Evolutionary conservation across 228 moss, liverwort and hornwort species (phyloP).

Genomic region (Sphagnum fallax): DNA sequence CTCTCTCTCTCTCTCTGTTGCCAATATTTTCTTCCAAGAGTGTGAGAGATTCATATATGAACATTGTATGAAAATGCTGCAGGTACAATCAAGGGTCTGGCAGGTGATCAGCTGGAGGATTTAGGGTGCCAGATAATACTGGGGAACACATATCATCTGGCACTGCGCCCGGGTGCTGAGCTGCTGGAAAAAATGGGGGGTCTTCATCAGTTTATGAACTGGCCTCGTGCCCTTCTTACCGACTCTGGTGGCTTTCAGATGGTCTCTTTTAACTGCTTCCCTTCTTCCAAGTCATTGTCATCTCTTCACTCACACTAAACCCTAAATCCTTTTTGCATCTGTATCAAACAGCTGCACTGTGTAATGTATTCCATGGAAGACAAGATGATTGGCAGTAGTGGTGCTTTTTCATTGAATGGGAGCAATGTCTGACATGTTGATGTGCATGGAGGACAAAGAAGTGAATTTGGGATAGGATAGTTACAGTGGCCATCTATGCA

Average conservation of each 20-base stretch:
- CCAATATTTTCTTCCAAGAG: too few species aligned
- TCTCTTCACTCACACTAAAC: background rate
- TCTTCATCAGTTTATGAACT: constrained; percentile 93
- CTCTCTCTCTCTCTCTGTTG: too few species aligned
- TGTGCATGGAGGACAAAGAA: too few species aligned
- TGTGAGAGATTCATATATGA: too few species aligned
- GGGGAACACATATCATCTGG: constrained; percentile 97
- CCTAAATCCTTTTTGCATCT: too few species aligned
- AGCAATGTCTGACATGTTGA: too few species aligned
- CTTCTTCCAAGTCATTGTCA: background rate
- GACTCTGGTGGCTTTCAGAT: constrained; percentile 99
- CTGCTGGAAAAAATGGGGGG: constrained; percentile 71
- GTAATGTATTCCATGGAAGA: too few species aligned
- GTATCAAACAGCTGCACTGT: too few species aligned
- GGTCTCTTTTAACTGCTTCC: constrained; percentile 27
- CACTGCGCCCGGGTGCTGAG: constrained; percentile 87
- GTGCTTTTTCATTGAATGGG: too few species aligned
- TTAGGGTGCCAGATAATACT: constrained; percentile 86
- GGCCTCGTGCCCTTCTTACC: constrained; percentile 93
- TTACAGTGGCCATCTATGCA: too few species aligned
- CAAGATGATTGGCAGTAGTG: too few species aligned
- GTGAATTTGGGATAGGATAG: too few species aligned
- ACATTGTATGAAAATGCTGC: background rate
- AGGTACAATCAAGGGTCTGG: constrained; percentile 91
- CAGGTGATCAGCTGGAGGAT: constrained; percentile 87